Evolutionary conservation across 225 moss, liverwort and hornwort species (phyloP).

Genomic region (Pseudisothecium myosuroides): DNA sequence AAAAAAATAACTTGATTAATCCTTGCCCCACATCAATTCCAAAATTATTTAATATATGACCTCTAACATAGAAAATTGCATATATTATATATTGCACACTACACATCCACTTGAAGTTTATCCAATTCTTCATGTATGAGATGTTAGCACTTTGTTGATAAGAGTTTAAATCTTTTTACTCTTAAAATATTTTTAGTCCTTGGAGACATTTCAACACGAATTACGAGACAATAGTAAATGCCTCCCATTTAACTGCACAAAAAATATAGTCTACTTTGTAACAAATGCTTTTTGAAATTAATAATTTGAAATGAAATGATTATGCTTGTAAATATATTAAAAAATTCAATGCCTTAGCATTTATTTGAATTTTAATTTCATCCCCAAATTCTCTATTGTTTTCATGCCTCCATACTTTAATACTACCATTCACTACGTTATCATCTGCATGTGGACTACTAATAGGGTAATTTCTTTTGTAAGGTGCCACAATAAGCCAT

Average conservation of each 20-base stretch:
- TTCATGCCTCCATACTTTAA: background rate
- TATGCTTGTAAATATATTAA: background rate
- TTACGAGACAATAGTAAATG: background rate
- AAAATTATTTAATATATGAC: too few species aligned
- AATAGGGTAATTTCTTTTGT: background rate
- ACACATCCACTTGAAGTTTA: background rate
- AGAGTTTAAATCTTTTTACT: background rate
- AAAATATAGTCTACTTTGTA: background rate
- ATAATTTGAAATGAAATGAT: background rate
- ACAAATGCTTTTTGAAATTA: background rate
- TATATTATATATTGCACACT: background rate
- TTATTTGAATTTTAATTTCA: background rate
- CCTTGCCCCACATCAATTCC: too few species aligned
- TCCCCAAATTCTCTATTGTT: background rate
- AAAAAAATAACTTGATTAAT: too few species aligned
- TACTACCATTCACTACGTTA: background rate
- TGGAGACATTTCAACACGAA: background rate
- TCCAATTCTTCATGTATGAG: background rate
- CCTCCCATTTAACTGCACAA: background rate
- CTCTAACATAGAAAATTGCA: background rate
- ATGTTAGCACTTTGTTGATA: background rate
- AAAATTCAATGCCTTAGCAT: background rate
- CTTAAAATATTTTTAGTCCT: too few species aligned
- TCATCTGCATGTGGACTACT: background rate
- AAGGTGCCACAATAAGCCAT: background rate